phyloP scores from a whole-genome alignment of 1,284 basidiomycete species.

The Xerocomus nothofagi region DNA sequence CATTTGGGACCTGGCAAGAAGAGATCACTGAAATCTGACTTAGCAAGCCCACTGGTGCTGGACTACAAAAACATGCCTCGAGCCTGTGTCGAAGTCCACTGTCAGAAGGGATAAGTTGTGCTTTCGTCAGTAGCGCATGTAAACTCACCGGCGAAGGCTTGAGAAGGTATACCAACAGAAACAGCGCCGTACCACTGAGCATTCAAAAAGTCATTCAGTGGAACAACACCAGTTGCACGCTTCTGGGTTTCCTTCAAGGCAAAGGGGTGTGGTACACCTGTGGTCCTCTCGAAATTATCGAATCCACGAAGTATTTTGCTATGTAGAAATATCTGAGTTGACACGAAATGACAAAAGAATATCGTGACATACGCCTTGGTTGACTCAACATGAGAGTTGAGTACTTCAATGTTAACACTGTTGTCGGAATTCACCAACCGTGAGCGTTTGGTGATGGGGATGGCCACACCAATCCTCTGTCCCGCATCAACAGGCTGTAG shows the following conservation, averaged over 20 bases:
- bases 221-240: slow-evolving; percentile 3
- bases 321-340: not conserved
- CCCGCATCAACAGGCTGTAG: not conserved
- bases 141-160: slow-evolving; percentile 14
- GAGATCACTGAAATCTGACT: slow-evolving; percentile 3
- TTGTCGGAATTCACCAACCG: slow-evolving; percentile 12
- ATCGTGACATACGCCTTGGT: slow-evolving; percentile 14
- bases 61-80: slow-evolving; percentile 6
- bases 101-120: not conserved
- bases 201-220: slow-evolving; percentile 17
- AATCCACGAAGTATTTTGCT: slow-evolving; percentile 26
- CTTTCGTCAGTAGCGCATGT: not conserved
- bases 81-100: slow-evolving; percentile 27
- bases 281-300: slow-evolving; percentile 16
- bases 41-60: not conserved
- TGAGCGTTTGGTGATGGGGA: slow-evolving; percentile 22
- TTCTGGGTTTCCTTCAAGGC: not conserved
- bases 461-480: not conserved
- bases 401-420: slow-evolving; percentile 5
- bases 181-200: slow-evolving; percentile 22
- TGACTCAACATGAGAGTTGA: slow-evolving; percentile 16
- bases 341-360: not conserved
- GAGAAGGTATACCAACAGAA: slow-evolving; percentile 20
- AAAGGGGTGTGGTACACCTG: slow-evolving; percentile 11
- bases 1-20: slow-evolving; percentile 8